Percentiles rank a stretch among this genome's conserved stretches.
phyloP scores from a whole-genome alignment of 805 yeast species.

The Candida jianshihensis region DNA sequence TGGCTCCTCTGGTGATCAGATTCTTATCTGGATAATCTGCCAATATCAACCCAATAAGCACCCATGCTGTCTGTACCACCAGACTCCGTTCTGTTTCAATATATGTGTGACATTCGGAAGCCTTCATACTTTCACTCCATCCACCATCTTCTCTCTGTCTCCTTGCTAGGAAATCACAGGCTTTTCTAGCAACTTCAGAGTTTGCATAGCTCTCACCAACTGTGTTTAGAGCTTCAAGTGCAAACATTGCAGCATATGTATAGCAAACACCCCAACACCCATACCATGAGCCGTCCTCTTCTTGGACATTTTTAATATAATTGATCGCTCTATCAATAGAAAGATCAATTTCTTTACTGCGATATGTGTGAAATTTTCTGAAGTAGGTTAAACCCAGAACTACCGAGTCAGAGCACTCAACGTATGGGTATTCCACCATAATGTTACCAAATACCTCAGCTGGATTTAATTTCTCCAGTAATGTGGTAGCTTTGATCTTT shows the following conservation, averaged over 20 bases:
- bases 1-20: constrained; percentile 58
- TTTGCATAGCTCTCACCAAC: constrained; percentile 59
- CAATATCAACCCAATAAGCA: constrained; percentile 67
- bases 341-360: constrained; percentile 53
- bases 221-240: constrained; percentile 80
- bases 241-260: constrained; percentile 97
- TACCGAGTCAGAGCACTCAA: constrained; percentile 95
- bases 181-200: constrained; percentile 55
- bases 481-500: constrained; percentile 69
- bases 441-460: constrained; percentile 98
- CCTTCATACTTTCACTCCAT: constrained; percentile 94
- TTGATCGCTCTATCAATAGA: constrained; percentile 70
- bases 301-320: constrained; percentile 65
- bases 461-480: constrained; percentile 77
- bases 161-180: constrained; percentile 76
- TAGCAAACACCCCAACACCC: constrained; percentile 98
- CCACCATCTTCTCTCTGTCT: constrained; percentile 89
- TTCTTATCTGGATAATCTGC: constrained; percentile 71
- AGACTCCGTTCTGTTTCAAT: constrained; percentile 57
- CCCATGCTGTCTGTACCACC: constrained; percentile 94
- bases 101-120: constrained; percentile 74
- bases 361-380: constrained; percentile 56
- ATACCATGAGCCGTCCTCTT: constrained; percentile 89
- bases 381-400: constrained; percentile 84
- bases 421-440: constrained; percentile 98